Evolutionary conservation across 441 rosid species (phyloP).

Genomic region (Populus trichocarpa): DNA sequence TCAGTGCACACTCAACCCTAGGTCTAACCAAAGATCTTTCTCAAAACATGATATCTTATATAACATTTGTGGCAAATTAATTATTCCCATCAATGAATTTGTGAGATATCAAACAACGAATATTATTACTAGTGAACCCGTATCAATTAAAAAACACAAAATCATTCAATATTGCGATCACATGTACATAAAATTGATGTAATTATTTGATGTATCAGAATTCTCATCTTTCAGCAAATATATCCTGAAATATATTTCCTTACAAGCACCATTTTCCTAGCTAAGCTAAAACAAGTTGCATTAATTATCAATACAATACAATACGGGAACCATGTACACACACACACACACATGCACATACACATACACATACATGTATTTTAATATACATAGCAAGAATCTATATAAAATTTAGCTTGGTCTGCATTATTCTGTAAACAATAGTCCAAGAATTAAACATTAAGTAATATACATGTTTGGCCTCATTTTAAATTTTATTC

Average conservation of each 20-base stretch:
- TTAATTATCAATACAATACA: too few species aligned
- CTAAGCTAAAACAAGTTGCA: not conserved
- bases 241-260: not conserved
- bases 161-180: not conserved
- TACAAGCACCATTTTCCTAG: not conserved
- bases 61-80: too few species aligned
- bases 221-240: not conserved
- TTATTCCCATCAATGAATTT: not conserved
- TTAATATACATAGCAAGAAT: not conserved
- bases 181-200: not conserved
- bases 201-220: not conserved
- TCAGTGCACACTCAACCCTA: not conserved
- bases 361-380: too few species aligned
- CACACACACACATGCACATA: too few species aligned
- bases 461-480: not conserved
- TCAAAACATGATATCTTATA: not conserved
- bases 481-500: too few species aligned
- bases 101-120: not conserved
- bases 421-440: not conserved
- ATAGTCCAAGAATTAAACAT: not conserved
- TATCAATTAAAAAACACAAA: not conserved
- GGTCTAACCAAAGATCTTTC: not conserved
- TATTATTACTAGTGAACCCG: not conserved
- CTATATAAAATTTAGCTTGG: not conserved
- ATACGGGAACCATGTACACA: not conserved